Base-by-base conservation (phyloP, 176 grass and related monocot species). In the Cymbopogon citratus region DNA sequence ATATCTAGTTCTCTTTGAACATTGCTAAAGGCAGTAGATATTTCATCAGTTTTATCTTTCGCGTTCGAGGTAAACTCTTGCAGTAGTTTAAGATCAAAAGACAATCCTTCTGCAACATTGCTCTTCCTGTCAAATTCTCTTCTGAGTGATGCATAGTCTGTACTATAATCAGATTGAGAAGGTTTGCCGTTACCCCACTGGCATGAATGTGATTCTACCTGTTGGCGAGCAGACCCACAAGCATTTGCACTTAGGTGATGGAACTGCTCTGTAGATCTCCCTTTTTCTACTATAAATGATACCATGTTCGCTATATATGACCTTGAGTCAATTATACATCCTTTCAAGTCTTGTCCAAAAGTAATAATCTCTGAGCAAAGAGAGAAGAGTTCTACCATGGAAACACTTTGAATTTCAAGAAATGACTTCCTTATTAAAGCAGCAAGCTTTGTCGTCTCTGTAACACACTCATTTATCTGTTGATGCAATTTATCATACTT, bases 31-130 rank as follows among this genome's bases (percentile, higher is more conserved):
- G 88, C 69, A 66, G 14, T 61, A 52, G 69, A 73, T 62, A 84
- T 71, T 66, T 91, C 86, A 34, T 81, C 33, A 67, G 63, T 63
- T 87, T 91, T 93, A 66, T 93, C 91, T 67, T 89, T 91, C n/a
- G 51, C 60, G 5, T 82, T 71, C 44, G 83, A 91, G 45, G 86
- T 85, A 19, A 84, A 93, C 79, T 97, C 94, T 89, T 97, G 94
- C 64, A 97, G 80, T 81, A 97, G 64, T 80, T 87, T 91, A 25
- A 97, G 78, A 80, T 97, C 94, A 89, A 91, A 93, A 79, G 74
- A 92, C 45, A 97, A 82, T 49, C 91, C 94, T 91, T 91, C 81
- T 59, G 84, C 84, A 67, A 97, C 85, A 78, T 93, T 79, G 66
- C 78, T 84, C 85, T 93, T 93, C 84, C 89, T 83, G 65, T 86